A percentile compares a stretch with the other conserved stretches of the same genome.
Evolutionary conservation across 108 stramenopile genomes (phyloP).

Genomic region (Poteriospumella lacustris): DNA sequence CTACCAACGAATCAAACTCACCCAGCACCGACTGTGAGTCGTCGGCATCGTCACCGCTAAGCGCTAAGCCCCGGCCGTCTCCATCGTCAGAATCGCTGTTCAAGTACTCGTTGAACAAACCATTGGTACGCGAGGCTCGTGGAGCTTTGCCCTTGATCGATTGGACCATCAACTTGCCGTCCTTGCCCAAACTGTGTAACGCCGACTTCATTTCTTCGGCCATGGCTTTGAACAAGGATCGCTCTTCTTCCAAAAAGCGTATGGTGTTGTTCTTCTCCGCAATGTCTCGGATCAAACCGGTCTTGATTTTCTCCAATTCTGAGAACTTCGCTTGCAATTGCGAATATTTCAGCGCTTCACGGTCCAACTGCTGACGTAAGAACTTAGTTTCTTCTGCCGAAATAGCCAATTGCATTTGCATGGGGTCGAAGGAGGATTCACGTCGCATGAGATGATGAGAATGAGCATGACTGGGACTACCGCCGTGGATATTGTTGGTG

Average conservation of each 20-base stretch:
- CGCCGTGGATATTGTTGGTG: too few species aligned
- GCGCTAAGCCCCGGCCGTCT: too few species aligned
- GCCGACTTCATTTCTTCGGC: constrained; percentile 12
- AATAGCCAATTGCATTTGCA: not conserved
- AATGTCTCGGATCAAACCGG: not conserved
- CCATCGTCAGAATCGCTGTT: too few species aligned
- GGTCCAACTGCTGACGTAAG: not conserved
- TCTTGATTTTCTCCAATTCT: not conserved
- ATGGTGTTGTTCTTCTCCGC: not conserved
- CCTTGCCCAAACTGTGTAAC: not conserved
- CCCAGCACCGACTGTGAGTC: not conserved
- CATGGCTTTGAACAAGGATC: not conserved
- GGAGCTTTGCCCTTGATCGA: not conserved
- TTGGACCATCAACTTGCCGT: not conserved
- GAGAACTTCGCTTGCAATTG: not conserved
- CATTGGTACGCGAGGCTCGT: too few species aligned
- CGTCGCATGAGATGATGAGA: not conserved
- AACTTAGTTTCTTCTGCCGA: not conserved
- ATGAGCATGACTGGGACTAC: too few species aligned
- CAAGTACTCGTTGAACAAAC: too few species aligned
- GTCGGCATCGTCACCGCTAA: not conserved
- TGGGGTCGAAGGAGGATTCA: not conserved
- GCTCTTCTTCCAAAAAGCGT: constrained; percentile 20
- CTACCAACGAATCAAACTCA: not conserved
- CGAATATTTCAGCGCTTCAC: not conserved